Evolutionary conservation across 306 rosid species (phyloP).

Genomic region (Vigna reflexopilosa): DNA sequence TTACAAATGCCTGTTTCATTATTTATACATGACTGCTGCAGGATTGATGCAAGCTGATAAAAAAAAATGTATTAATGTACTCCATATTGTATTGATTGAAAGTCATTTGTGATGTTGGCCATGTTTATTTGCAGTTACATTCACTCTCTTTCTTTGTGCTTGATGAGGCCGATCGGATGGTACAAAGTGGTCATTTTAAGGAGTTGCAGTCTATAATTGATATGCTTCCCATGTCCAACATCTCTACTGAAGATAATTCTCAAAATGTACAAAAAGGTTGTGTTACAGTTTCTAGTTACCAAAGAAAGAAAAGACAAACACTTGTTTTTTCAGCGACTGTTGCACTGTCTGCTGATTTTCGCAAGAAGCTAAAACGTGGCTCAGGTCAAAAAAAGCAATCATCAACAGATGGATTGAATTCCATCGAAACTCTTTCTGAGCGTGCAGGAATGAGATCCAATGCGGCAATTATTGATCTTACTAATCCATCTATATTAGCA

Average conservation of each 20-base stretch:
- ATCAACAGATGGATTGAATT: conserved; percentile 67
- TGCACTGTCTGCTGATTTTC: conserved; percentile 88
- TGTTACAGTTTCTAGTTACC: conserved; percentile 63
- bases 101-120: conserved; percentile 30
- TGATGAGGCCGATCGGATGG: conserved; percentile 99
- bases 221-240: conserved; percentile 77
- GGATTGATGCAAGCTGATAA: conserved; percentile 4
- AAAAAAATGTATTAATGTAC: conserved; percentile 14
- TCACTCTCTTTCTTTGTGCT: conserved; percentile 91
- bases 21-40: conserved; percentile 30
- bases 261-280: conserved; percentile 58
- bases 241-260: conserved; percentile 52
- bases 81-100: conserved; percentile 27
- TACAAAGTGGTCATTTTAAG: conserved; percentile 87
- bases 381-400: conserved; percentile 64
- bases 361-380: conserved; percentile 85
- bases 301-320: conserved; percentile 94
- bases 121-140: conserved; percentile 78
- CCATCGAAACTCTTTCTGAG: conserved; percentile 87
- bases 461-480: conserved; percentile 89
- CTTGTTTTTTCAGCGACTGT: conserved; percentile 95
- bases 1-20: not conserved
- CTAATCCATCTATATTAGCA: conserved; percentile 75
- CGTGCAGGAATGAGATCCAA: conserved; percentile 92
- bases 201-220: conserved; percentile 94